Percentiles rank a stretch among this genome's conserved stretches.
phyloP scores from a whole-genome alignment of 257 asterid genomes.

The Nicotiana tabacum region DNA sequence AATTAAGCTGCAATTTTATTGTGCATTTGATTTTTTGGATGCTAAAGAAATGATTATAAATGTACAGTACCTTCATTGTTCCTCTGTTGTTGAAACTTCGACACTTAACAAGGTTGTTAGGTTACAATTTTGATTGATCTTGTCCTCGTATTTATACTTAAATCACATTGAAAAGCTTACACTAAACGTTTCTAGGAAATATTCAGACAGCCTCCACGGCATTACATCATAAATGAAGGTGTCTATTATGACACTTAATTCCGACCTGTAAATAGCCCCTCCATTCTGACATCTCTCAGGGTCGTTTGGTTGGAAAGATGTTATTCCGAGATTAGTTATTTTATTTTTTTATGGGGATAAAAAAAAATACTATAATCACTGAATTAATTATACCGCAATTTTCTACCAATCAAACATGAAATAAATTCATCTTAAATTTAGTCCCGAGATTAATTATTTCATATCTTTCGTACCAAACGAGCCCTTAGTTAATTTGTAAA shows the following conservation, averaged over 20 bases:
- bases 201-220: background rate
- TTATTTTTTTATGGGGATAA: too few relatives aligned
- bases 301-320: too few relatives aligned
- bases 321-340: too few relatives aligned
- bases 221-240: background rate
- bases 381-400: too few relatives aligned
- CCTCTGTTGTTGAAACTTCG: background rate
- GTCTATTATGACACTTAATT: background rate
- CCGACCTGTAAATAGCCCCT: background rate
- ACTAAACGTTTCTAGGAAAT: background rate
- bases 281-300: background rate
- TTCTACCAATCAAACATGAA: too few relatives aligned
- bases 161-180: background rate
- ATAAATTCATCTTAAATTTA: too few relatives aligned
- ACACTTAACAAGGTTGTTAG: background rate
- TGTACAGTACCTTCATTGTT: background rate
- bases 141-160: background rate
- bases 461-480: too few relatives aligned
- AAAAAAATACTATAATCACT: too few relatives aligned
- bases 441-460: too few relatives aligned
- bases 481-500: background rate
- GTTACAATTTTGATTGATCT: background rate
- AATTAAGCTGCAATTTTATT: background rate
- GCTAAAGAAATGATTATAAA: background rate
- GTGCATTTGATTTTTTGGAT: background rate